Base-by-base conservation (phyloP, 768 basidiomycete species). In the Amanita molliuscula region DNA sequence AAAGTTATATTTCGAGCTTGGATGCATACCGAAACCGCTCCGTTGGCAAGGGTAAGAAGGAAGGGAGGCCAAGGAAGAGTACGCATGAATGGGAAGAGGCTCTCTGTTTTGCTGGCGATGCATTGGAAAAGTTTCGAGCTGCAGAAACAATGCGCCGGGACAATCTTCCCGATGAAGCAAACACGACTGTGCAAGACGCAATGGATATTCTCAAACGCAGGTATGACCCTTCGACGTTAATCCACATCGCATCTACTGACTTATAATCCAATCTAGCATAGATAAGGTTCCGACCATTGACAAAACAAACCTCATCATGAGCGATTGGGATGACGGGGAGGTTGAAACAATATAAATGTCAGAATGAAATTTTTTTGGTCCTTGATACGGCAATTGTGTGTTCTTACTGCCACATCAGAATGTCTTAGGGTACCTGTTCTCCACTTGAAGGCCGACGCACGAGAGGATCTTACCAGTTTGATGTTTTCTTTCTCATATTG, bases 241-340 rank as follows among this genome's bases (percentile, higher is more conserved):
- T 52, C 48, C 29, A 50, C 44, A 46, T 25, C 45, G 26, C 26
- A 45, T 34, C 16, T 42, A 23, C 34, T 51, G 41, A 45, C 18
- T 13, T 40, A 28, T 28, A 28, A 28, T 28, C 28, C 28, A 28
- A 25, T 25, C 25, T 25, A 25, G 25, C 25, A 25, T 25, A 25
- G 25, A 25, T 25, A 25, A 25, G 25, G 25, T 25, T 25, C 28
- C 49, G 42, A 43, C 2, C 41, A 47, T 51, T 36, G 44, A 35
- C 29, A 50, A 42, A 46, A 51, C 53, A 47, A 50, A 47, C 46
- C 49, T 37, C 50, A 45, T 51, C 44, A 51, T 54, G 53, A 54
- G 43, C 41, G 53, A 35, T 16, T 54, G 53, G 53, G 44, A 47
- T 44, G 44, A 44, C 44, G 28, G 28, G 26, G 44, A 44, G 44